Evolutionary conservation across 805 yeast genomes (phyloP).

Genomic region (Lipomyces orientalis): DNA sequence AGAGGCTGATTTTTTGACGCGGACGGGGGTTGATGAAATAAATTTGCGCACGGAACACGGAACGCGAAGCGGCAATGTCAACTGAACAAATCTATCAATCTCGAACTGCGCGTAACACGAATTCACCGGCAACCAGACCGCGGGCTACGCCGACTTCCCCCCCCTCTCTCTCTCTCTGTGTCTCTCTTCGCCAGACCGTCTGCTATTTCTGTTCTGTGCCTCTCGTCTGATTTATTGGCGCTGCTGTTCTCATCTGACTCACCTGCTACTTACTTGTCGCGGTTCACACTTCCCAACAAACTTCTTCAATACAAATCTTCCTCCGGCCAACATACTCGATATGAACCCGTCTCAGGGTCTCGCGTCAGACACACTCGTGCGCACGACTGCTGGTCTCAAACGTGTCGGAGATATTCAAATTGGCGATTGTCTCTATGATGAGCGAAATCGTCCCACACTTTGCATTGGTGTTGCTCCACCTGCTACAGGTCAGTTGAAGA

Average conservation of each 20-base stretch:
- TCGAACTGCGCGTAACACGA: constrained; percentile 2
- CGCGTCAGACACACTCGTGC: neutral
- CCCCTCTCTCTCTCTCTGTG: no score
- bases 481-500: neutral
- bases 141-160: no score
- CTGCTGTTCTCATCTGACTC: no score
- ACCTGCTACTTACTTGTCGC: neutral
- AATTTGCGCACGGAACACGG: no score
- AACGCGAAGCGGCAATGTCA: neutral
- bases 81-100: neutral
- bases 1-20: neutral
- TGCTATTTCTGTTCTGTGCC: no score
- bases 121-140: neutral
- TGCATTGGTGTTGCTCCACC: neutral
- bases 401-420: neutral
- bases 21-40: neutral
- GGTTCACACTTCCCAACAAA: constrained; percentile 1
- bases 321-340: neutral
- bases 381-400: neutral
- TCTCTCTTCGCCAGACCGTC: no score
- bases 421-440: neutral
- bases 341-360: neutral
- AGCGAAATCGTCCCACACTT: neutral
- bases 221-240: no score
- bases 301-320: neutral